Percentiles rank a stretch among this genome's conserved stretches.
Conservation (phyloP, 345 rosid genomes). For the Triadica sebifera region DNA sequence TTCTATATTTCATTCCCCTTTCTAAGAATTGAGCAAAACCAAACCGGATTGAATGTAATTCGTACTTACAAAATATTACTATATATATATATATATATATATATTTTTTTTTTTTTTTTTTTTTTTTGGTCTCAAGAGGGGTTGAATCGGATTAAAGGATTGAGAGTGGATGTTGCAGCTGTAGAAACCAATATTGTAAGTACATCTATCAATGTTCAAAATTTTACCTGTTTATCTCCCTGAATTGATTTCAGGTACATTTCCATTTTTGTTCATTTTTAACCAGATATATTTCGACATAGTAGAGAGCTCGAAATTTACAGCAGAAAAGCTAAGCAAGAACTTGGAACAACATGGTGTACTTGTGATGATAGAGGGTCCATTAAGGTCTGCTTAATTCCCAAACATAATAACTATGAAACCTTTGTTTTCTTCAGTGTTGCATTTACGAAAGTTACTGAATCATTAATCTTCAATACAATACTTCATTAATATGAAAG, state of each 20-base stretch:
- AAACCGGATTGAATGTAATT: too few species aligned
- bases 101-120: too few species aligned
- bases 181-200: conserved; percentile 94
- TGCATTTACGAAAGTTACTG: background rate
- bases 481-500: too few species aligned
- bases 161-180: conserved; percentile 57
- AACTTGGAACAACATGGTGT: conserved; percentile 69
- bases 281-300: conserved; percentile 62
- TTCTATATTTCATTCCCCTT: background rate
- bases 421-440: background rate
- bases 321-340: conserved; percentile 53
- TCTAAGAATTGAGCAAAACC: background rate
- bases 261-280: background rate
- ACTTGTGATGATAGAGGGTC: conserved; percentile 53
- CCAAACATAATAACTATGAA: background rate
- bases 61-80: background rate
- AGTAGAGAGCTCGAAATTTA: conserved; percentile 44
- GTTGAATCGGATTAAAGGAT: conserved; percentile 63
- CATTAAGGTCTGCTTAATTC: conserved; percentile 44
- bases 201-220: conserved; percentile 1
- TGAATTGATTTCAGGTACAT: background rate
- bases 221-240: background rate
- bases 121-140: conserved; percentile 52
- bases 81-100: too few species aligned
- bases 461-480: too few species aligned